Base-by-base conservation (phyloP, 768 basidiomycete genomes). In the Ephemerocybe angulata region DNA sequence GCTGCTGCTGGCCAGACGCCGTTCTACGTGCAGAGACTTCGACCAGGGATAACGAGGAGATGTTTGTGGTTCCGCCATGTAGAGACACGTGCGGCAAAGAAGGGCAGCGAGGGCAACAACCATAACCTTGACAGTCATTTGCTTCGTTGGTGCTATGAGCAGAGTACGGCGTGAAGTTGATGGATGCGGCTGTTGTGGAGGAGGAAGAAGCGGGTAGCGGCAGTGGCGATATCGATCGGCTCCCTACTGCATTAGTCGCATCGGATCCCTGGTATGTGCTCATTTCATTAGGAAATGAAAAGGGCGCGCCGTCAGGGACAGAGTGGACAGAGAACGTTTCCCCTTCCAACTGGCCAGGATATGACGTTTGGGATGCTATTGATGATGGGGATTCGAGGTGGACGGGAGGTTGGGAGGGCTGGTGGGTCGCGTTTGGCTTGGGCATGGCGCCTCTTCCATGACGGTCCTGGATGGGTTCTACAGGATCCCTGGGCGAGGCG, bases 11-110 rank as follows among this genome's bases (percentile, higher is more conserved):
- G 30, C 74, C 73, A 54, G 79, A 75, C 58, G 77, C 76, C 47
- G 76, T 66, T 58, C 80, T 74, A 48, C 81, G 77, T 21, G 70
- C 85, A 58, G 75, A 69, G 25, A 28, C 15, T 58, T 74, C 68
- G 31, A 81, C 69, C 24, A 78, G 73, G 51, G 79, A 60, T 41
- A 84, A 35, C 30, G 58, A 65, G 19, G 87, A 84, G 43, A 90
- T 79, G 66, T 90, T 84, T 31, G 88, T 83, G 5, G 84, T 86
- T 54, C 86, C 87, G 47, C 85, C 85, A 54, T 88, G 87, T 31
- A 90, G 77, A 11, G 85, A 84, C 46, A 88, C 70, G 57, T 80
- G 81, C 43, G 75, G 67, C 63, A 71, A 73, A 25, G 80, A 74
- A 58, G 80, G 77, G 56, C 84, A 80, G 62, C 85, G 82, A 63